A percentile compares a stretch with the other conserved stretches of the same genome.
Conservation (phyloP, 495 filamentous ascomycete species). For the Cercophora samala region DNA sequence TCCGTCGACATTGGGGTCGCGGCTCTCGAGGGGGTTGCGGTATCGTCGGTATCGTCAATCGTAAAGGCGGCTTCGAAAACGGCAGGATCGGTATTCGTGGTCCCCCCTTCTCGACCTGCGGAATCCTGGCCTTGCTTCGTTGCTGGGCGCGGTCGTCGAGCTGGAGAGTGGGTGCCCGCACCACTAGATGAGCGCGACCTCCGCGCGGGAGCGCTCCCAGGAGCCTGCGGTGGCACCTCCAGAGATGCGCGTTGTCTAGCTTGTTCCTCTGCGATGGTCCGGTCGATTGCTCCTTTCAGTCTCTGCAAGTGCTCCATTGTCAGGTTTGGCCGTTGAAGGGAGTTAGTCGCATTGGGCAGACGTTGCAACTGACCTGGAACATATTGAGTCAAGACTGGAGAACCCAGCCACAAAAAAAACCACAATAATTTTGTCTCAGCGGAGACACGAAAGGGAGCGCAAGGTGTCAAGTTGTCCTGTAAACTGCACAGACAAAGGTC, state of each 20-base stretch:
- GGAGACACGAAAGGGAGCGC: background rate
- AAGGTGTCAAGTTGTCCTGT: background rate
- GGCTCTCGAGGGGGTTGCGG: conserved; percentile 43
- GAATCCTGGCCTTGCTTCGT: conserved; percentile 48
- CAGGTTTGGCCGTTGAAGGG: background rate
- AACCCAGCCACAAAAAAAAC: background rate
- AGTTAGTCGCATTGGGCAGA: background rate
- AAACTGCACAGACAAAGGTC: background rate
- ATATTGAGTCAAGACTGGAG: conserved; percentile 16
- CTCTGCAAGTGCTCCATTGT: conserved; percentile 50
- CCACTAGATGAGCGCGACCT: conserved; percentile 51
- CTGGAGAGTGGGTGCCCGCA: conserved; percentile 33
- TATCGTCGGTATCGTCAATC: conserved; percentile 67
- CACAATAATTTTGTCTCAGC: background rate
- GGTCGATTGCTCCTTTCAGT: conserved; percentile 81
- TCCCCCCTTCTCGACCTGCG: conserved; percentile 35
- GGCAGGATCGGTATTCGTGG: conserved; percentile 65
- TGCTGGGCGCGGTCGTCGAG: conserved; percentile 41
- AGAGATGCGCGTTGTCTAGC: conserved; percentile 59
- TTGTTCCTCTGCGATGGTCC: conserved; percentile 85
- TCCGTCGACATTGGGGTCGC: conserved; percentile 50
- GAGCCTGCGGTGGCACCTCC: conserved; percentile 34
- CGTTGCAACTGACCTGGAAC: conserved; percentile 37
- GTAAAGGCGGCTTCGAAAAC: conserved; percentile 81
- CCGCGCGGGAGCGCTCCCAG: conserved; percentile 49